phyloP scores from a whole-genome alignment of 139 green algal species.

The Chlorella vulgaris region DNA sequence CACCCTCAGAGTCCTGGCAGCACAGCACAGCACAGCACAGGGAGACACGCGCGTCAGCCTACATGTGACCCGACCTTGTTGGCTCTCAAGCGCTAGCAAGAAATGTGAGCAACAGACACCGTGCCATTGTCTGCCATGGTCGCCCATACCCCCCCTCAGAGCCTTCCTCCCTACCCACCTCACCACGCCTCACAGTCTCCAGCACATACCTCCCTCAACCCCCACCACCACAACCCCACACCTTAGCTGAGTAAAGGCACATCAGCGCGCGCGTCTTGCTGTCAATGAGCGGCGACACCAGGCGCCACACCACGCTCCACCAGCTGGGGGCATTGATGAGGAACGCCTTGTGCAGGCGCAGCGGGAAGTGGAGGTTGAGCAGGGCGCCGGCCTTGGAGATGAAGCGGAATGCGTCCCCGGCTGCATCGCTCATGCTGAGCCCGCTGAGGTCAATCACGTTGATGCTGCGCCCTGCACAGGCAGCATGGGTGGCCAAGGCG shows the following conservation, averaged over 20 bases:
- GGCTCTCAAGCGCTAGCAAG: too few species aligned
- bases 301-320: conserved; percentile 44
- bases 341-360: conserved; percentile 40
- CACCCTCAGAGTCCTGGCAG: conserved; percentile 13
- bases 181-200: too few species aligned
- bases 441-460: conserved; percentile 41
- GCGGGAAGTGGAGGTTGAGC: conserved; percentile 39
- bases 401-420: conserved; percentile 26
- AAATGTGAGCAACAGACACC: too few species aligned
- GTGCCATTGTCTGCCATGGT: too few species aligned
- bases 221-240: neutral
- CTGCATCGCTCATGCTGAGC: conserved; percentile 29
- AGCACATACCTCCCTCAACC: neutral
- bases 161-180: too few species aligned
- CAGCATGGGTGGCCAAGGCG: too few species aligned
- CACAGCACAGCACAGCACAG: neutral
- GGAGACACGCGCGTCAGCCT: too few species aligned
- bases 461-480: too few species aligned
- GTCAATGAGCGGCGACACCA: conserved; percentile 38
- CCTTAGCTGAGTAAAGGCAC: conserved; percentile 11
- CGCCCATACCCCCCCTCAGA: too few species aligned
- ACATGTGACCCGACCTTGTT: too few species aligned
- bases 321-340: conserved; percentile 43
- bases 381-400: conserved; percentile 30
- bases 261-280: conserved; percentile 37